Base-by-base conservation (phyloP, 352 stramenopile genomes). In the Pythium coloratum region DNA sequence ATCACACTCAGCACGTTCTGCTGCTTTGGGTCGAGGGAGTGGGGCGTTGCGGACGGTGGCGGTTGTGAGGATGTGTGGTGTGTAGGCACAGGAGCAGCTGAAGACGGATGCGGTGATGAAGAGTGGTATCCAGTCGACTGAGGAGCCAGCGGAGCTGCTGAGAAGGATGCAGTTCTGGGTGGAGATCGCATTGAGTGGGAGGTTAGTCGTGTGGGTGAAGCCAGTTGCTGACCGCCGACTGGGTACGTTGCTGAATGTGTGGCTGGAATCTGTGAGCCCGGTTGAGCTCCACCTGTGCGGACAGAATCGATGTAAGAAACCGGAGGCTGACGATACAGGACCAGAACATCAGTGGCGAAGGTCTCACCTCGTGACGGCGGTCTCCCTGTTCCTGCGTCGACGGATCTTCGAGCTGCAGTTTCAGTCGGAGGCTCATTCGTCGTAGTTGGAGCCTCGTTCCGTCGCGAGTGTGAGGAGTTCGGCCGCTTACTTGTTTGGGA, bases 1-100 rank as follows among this genome's bases (percentile, higher is more conserved):
- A 92, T 89, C 34, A 89, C 81, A 56, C 64, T 86, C 50, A 90
- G 75, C 60, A 90, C 78, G 33, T 86, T 89, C 34, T 73, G 75
- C 64, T 92, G 81, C 64, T 89, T 90, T 49, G 79, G 69, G 49
- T 87, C 80, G 56, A 89, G 58, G 33, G 32, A 55, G 33, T 66
- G 42, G 5, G 34, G 36, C 12, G 57, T 9, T 58, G 60, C 12
- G 42, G 40, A 26, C 26, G 51, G 40, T 33, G 55, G 28, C 1
- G 30, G 12, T 2, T 30, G 40, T 49, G 51, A 34, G 32, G 54
- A 6, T 42, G 59, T 14, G 14, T 55, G 50, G 24, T 67, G 59
- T 44, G 30, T 47, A 36, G 44, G 55, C 24, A 13, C 18, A 70
- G 55, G 33, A 16, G 62, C 18, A 42, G 30, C 3, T 6, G 62